Evolutionary conservation across 352 stramenopile genomes (phyloP).

Genomic region (Pythium periplocum): DNA sequence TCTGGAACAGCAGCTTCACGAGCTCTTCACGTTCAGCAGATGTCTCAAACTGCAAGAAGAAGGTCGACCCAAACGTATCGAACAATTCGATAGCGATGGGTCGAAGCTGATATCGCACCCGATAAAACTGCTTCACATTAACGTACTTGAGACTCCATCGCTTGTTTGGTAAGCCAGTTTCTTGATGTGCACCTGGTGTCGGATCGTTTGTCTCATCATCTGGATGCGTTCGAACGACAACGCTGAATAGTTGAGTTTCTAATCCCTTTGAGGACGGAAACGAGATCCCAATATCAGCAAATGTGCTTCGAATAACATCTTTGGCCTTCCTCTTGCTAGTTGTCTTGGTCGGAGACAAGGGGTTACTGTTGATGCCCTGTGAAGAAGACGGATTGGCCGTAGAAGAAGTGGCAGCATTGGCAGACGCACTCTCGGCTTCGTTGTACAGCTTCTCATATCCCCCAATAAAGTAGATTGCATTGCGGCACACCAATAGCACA

Average conservation of each 20-base stretch:
- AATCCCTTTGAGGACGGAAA: slow-evolving; percentile 34
- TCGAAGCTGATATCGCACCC: slow-evolving; percentile 76
- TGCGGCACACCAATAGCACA: slow-evolving; percentile 46
- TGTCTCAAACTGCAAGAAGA: slow-evolving; percentile 69
- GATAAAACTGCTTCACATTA: slow-evolving; percentile 68
- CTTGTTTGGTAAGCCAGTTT: slow-evolving; percentile 6
- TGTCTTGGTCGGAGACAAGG: slow-evolving; percentile 18
- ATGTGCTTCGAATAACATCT: slow-evolving; percentile 38
- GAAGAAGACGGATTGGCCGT: background rate
- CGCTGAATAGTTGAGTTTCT: slow-evolving; percentile 34
- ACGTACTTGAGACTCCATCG: slow-evolving; percentile 61
- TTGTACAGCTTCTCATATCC: slow-evolving; percentile 52
- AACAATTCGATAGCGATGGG: slow-evolving; percentile 77
- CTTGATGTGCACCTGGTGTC: background rate
- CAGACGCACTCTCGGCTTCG: slow-evolving; percentile 2
- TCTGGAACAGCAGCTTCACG: slow-evolving; percentile 66
- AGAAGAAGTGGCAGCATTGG: background rate
- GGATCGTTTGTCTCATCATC: background rate
- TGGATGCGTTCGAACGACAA: slow-evolving; percentile 16
- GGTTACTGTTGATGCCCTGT: background rate
- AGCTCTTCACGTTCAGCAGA: slow-evolving; percentile 50
- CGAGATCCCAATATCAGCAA: slow-evolving; percentile 44
- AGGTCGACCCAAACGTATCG: slow-evolving; percentile 57
- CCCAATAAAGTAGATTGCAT: slow-evolving; percentile 63
- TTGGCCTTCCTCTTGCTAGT: slow-evolving; percentile 42